phyloP scores from a whole-genome alignment of 495 filamentous ascomycete genomes.

The Rostrohypoxylon terebratum region DNA sequence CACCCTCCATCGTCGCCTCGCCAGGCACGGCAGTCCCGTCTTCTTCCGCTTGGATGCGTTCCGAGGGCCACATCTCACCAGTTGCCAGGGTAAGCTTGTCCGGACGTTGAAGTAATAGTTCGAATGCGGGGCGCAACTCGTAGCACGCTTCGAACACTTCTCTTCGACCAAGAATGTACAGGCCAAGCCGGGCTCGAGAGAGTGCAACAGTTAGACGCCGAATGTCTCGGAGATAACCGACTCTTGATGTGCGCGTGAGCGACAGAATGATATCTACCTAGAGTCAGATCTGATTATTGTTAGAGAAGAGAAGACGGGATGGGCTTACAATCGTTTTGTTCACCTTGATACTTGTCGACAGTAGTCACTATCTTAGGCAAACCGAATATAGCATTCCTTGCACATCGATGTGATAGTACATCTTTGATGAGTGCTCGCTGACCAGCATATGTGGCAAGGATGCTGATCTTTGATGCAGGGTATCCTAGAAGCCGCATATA shows the following conservation, averaged over 20 bases:
- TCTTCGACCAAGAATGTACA: conserved; percentile 93
- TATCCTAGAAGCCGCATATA: conserved; percentile 99
- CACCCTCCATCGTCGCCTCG: conserved; percentile 79
- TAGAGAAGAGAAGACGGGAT: neutral
- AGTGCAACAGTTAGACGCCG: conserved; percentile 96
- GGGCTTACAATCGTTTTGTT: conserved; percentile 96
- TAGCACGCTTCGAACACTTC: conserved; percentile 90
- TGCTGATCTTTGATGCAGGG: conserved; percentile 88
- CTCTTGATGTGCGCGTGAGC: conserved; percentile 84
- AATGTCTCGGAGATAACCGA: conserved; percentile 95
- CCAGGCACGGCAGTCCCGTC: conserved; percentile 62
- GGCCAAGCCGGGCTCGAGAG: conserved; percentile 88
- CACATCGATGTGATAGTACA: conserved; percentile 86
- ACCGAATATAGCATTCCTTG: conserved; percentile 85
- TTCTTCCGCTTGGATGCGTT: conserved; percentile 68
- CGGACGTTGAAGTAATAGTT: conserved; percentile 73
- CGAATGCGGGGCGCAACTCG: conserved; percentile 88
- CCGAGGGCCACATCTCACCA: conserved; percentile 85
- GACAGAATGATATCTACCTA: conserved; percentile 87
- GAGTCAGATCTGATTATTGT: conserved; percentile 43
- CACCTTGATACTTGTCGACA: conserved; percentile 98
- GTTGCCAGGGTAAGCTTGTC: conserved; percentile 83
- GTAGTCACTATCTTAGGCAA: conserved; percentile 91
- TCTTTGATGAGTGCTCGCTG: conserved; percentile 91
- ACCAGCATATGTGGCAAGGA: conserved; percentile 95